Base-by-base conservation (phyloP, 192 early-diverging fungal species). In the Oehlia diaphana region DNA sequence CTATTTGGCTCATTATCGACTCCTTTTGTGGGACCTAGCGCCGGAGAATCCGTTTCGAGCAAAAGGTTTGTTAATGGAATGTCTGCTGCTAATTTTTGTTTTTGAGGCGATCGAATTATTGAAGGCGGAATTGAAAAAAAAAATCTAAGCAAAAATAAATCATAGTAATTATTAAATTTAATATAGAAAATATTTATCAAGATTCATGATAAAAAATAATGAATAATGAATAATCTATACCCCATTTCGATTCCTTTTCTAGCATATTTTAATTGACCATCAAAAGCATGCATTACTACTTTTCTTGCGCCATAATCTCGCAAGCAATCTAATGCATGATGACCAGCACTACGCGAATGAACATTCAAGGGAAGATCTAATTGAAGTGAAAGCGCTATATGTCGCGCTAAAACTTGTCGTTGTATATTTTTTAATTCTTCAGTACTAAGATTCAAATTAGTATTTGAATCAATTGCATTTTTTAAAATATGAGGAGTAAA, bases 51-150 rank as follows among this genome's bases (percentile, higher is more conserved):
- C 2, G 89, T 88, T 77, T 90, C 89, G 26, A 90, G 77, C n/a
- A 90, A 50, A 50, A 90, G 82, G 42, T 83, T 81, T 33, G 81
- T 80, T 47, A 90, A 67, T 12, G 89, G 89, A 9, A 90, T 70
- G 1, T 79, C 81, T 4, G 80, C 79, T 8, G 79, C 88, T 49
- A 90, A 63, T 0, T 76, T 84, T 81, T 89, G 86, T 37, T 87
- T 86, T 68, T 90, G 87, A 2, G 85, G 83, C 28, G 76, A 84
- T 63, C 87, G 81, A 53, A 84, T 77, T 42, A 87, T 83, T 74
- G 84, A 87, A 2, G 89, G 88, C 47, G 89, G 89, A 42, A 90
- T 82, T 58, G 89, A 90, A 66, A 90, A 89, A 71, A 86, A 89
- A 73, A 76, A 86, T 7, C 82, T 84, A 28, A 0, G 26, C 8